Base-by-base conservation (phyloP, 441 rosid species). In the Populus hybrid region DNA sequence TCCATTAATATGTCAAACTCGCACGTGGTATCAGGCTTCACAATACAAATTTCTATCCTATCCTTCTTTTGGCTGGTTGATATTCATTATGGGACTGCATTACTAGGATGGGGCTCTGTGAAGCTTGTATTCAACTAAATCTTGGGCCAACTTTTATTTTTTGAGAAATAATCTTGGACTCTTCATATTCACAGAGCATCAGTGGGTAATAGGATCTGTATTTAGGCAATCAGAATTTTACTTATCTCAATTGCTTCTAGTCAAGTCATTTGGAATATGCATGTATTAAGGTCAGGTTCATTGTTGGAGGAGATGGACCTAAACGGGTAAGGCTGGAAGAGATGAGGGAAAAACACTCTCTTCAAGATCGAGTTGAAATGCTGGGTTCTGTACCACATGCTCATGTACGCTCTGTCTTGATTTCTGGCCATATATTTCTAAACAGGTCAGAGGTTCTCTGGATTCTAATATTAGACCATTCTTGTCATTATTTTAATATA, bases 311-410 rank as follows among this genome's bases (percentile, higher is more conserved):
- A 16, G 99, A 96, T 84, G 98, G 98, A 77, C 99, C 99, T 1
- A 94, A 96, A 84, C 91, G 97, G 28, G 98, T 94, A 64, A 78
- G 98, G 56, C 77, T 96, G 80, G 99, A 96, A 81, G 99, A 96
- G 84, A 96, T 96, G 99, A 90, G 99, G 86, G 98, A 96, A 77
- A 96, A 91, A 69, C 97, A 96, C 85, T 94, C 95, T 71, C 96
- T 96, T 74, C 99, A 96, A 86, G 99, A 96, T 84, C 86, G 97
- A 86, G 98, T 96, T 2, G 94, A 96, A 79, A 94, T 96, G 99
- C 64, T 96, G 74, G 99, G 99, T 74, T 98, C 96, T 67, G 97
- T 96, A 14, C 97, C 95, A 3, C 99, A 96, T 88, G 89, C 98
- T 86, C 88, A 78, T 74, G 99, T 96, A 14, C 89, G 91, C 50